Conservation (phyloP, 2,329 filamentous ascomycete species). For the Calonectria honghensis region DNA sequence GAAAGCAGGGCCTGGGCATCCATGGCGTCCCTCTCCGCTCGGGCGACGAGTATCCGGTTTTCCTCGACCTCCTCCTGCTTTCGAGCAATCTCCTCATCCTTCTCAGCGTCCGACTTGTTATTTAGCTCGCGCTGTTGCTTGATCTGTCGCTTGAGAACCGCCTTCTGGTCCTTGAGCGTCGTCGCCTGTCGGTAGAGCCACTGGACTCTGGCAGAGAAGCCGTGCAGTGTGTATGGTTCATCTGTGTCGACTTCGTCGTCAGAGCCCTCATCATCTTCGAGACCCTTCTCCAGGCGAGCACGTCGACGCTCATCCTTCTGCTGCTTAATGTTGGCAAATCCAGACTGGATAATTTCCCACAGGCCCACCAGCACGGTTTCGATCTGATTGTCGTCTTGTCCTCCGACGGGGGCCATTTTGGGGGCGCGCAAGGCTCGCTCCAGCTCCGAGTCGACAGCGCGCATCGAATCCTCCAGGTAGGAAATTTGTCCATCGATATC, state of each 20-base stretch:
- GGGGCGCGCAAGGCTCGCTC: slow-evolving; percentile 58
- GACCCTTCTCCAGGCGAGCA: slow-evolving; percentile 73
- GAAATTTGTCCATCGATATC: slow-evolving; percentile 80
- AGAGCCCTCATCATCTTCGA: slow-evolving; percentile 76
- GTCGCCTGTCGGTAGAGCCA: slow-evolving; percentile 86
- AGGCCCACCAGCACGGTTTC: slow-evolving; percentile 72
- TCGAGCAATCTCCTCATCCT: slow-evolving; percentile 77
- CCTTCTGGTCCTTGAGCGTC: slow-evolving; percentile 89
- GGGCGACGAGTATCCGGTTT: slow-evolving; percentile 59
- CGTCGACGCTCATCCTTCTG: slow-evolving; percentile 72
- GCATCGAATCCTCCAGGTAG: slow-evolving; percentile 79
- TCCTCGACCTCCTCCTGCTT: slow-evolving; percentile 75
- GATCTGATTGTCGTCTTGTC: slow-evolving; percentile 68
- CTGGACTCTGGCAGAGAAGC: slow-evolving; percentile 86
- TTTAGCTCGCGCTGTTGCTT: slow-evolving; percentile 97
- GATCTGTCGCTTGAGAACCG: slow-evolving; percentile 91
- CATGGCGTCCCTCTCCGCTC: slow-evolving; percentile 62
- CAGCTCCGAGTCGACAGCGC: slow-evolving; percentile 68
- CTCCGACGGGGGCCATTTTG: slow-evolving; percentile 53
- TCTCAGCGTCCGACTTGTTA: slow-evolving; percentile 85
- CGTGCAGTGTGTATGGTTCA: slow-evolving; percentile 82
- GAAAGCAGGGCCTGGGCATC: slow-evolving; percentile 70
- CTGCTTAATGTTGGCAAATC: slow-evolving; percentile 72
- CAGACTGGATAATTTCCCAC: slow-evolving; percentile 73
- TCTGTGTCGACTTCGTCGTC: slow-evolving; percentile 74